Evolutionary conservation across 208 protist genomes (phyloP), one percentile per base, ranked within the genome.

Genomic region (Trypanosoma cruzi): DNA sequence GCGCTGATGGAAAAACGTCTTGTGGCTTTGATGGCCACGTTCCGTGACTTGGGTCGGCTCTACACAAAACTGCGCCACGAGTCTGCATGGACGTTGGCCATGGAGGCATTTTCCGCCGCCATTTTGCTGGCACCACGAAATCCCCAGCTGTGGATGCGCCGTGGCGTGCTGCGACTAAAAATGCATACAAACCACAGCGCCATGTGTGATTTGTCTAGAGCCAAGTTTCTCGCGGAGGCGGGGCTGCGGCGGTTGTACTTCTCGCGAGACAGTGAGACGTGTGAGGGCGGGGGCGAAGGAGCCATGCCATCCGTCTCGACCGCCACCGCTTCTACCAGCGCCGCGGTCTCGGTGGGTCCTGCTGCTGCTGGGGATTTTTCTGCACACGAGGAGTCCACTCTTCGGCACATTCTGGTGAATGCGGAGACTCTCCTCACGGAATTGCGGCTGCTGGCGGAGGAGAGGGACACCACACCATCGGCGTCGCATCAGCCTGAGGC

Each of bases 121-220:
- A 56, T 79, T 40, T n/a, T 65, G 50, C 67, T 75, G 36, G 7
- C 49, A 29, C 65, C 71, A 24, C 18, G 64, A n/a, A 48, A 71
- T 20, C 16, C 48, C 16, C 61, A 34, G 28, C 42, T 68, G 44
- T 70, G 71, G 71, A 46, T 66, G 4, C 34, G 60, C 48, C 76
- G 76, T 46, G 69, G 59, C 7, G 44, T 42, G 1, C 31, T 72
- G 16, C 20, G 28, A 6, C 50, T 10, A 10, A 34, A 40, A 3
- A 49, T 55, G 49, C 60, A 63, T 13, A 13, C 36, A 13, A 7
- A 31, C 28, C 58, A 59, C 14, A 36, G 40, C 10, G 72, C 64
- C 7, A 54, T 60, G 26, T 14, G 49, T 54, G 77, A 79, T 34
- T 42, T 79, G 1, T 46, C 67, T 4, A n/a, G 75, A 32, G 77